phyloP scores from a whole-genome alignment of 140 eudicot species.

The Cichorium intybus region DNA sequence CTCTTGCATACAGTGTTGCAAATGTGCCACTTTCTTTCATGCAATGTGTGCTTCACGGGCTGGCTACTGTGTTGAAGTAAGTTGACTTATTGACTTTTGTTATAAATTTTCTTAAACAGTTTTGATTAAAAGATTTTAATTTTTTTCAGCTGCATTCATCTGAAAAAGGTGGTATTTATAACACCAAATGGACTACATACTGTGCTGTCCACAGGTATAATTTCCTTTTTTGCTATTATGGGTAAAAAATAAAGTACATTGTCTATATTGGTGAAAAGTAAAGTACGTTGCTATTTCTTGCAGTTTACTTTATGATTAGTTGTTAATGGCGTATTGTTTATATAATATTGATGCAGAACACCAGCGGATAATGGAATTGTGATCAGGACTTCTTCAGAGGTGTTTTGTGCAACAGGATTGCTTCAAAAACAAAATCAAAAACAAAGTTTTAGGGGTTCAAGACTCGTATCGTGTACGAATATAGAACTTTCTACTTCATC shows the following conservation, averaged over 20 bases:
- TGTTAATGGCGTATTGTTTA: slow-evolving; percentile 2
- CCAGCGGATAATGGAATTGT: slow-evolving; percentile 79
- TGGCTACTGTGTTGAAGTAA: slow-evolving; percentile 86
- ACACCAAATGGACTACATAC: slow-evolving; percentile 62
- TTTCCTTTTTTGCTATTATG: too few relatives aligned
- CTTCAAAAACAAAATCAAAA: slow-evolving; percentile 45
- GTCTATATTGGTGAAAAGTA: too few relatives aligned
- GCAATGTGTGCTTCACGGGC: slow-evolving; percentile 83
- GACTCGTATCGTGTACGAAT: slow-evolving; percentile 46
- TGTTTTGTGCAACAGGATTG: slow-evolving; percentile 44
- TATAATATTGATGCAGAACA: slow-evolving; percentile 41
- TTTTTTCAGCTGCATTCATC: slow-evolving; percentile 61
- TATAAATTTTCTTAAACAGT: background rate
- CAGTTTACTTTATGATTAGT: background rate
- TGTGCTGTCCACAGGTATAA: slow-evolving; percentile 75
- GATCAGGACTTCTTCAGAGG: slow-evolving; percentile 61
- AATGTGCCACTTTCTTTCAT: slow-evolving; percentile 83
- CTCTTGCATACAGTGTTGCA: slow-evolving; percentile 86
- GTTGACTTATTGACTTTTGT: slow-evolving; percentile 11
- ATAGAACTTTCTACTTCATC: slow-evolving; percentile 41
- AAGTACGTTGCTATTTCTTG: too few relatives aligned
- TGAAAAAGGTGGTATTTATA: slow-evolving; percentile 60
- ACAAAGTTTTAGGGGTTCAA: slow-evolving; percentile 58
- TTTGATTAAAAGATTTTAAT: background rate
- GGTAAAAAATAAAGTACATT: too few relatives aligned